Evolutionary conservation across 192 early-diverging fungal species (phyloP), one percentile per base, ranked within the genome.

Genomic region (Coemansia sp.): DNA sequence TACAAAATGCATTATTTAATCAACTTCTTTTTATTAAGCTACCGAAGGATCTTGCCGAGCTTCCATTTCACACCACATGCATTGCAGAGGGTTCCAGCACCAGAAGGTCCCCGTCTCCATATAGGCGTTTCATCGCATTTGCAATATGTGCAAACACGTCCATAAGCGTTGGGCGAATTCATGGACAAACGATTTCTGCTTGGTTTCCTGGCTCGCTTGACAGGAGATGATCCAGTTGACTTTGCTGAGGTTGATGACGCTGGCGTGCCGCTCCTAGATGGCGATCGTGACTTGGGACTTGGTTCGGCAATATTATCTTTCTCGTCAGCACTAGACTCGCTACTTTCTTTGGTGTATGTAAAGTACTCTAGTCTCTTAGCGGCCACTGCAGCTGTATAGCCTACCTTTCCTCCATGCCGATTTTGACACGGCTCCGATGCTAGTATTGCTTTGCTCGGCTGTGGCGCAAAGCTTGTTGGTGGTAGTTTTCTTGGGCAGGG

Each of bases 21-120:
- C 46, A 21, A 18, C 6, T 18, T 0, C 10, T 2, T 14, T 41
- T 41, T 41, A 14, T 5, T 30, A 0, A 4, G 24, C 30, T 59
- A 69, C 45, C 72, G 72, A 11, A 90, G 53, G 33, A 92, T 90
- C 63, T 92, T 93, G 55, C 92, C 92, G 57, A 89, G 84, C 58
- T 91, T 92, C 91, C 91, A 93, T 63, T 92, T 92, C 12, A 93
- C 91, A 11, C 91, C 91, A 63, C 91, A 93, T 1, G 90, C 90
- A 70, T 93, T 93, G 63, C 91, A 93, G 6, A 93, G 77, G 1
- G 91, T 93, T 6, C 87, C 85, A 9, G 87, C 80, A 5, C 91
- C 91, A 20, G 84, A 71, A 0, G 91, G 91, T 4, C 91, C 91
- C 35, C 91, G 85, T 24, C 91, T 84, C 91, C 91, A 92, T 80